Base-by-base conservation (phyloP, 345 rosid species). In the Jatropha curcas region DNA sequence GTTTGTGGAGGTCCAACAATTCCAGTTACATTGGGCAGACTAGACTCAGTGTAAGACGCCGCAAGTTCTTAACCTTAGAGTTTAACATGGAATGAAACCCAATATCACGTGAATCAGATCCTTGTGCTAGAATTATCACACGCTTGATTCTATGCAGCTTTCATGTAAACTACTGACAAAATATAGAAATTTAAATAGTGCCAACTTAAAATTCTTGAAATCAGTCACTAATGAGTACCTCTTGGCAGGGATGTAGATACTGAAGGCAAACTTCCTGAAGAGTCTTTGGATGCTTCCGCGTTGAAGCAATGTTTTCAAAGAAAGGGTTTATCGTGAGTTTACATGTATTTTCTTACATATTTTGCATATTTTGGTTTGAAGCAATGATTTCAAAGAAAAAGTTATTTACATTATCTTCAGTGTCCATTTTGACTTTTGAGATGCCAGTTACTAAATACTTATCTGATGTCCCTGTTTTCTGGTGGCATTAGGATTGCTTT, bases 251-350 rank as follows among this genome's bases (percentile, higher is more conserved):
- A 75, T 80, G 90, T 91, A 60, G 97, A 94, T 84, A 87, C 93
- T 56, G 95, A 89, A 82, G 97, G 86, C 63, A 89, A 86, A 85
- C 85, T 92, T 76, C 98, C 98, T 34, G 73, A 82, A 80, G 98
- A 89, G 76, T 33, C 93, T 77, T 82, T 90, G 41, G 83, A 75
- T 84, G 97, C 93, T 48, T 64, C 78, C 35, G 93, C 83, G 77
- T 82, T 94, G 74, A 94, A 92, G 88, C 85, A 86, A 71, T 84
- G 88, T 68, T 90, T 94, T 79, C 82, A 79, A 81, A 83, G 81
- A 79, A 94, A 94, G 84, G 98, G 98, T 84, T 87, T 94, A 59
- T 86, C 88, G 97, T 90, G 84, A 90, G 98, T 90, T 71, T 50
- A 50, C 34, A n/a, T 53, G 9, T 7, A 48, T 55, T 51, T 65